These are phyloP conservation scores for Coemansia sp. DNA, from an alignment of 192 early-diverging fungal genomes.

Conservation along the genomic window DNA sequence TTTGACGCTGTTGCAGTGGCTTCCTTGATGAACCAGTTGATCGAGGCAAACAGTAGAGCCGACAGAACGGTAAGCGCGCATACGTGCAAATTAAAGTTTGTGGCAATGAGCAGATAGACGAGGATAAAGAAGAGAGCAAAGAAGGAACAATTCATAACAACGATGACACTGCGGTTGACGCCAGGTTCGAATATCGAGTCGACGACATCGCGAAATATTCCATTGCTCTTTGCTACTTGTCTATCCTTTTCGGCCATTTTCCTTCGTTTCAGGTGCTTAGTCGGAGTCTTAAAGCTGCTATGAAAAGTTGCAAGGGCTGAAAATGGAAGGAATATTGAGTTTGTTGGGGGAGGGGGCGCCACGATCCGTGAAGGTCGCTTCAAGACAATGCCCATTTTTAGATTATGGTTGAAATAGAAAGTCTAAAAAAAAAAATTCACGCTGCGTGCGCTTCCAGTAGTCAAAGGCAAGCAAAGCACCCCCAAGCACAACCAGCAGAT, in stretches of 20 bases:
- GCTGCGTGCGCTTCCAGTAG: no score
- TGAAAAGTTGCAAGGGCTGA: no score
- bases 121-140: slow-evolving; percentile 46
- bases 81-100: slow-evolving; percentile 51
- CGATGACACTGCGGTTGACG: slow-evolving; percentile 54
- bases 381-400: neutral
- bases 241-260: neutral
- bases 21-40: slow-evolving; percentile 52
- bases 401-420: neutral
- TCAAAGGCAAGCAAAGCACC: neutral
- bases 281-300: neutral
- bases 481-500: neutral
- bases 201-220: slow-evolving; percentile 52
- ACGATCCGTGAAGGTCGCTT: neutral
- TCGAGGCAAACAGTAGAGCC: slow-evolving; percentile 35
- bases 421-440: no score
- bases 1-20: slow-evolving; percentile 11
- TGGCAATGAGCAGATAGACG: slow-evolving; percentile 42
- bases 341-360: no score
- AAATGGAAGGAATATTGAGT: no score
- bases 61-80: slow-evolving; percentile 46
- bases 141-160: slow-evolving; percentile 55
- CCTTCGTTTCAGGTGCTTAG: neutral
- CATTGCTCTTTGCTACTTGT: slow-evolving; percentile 16
- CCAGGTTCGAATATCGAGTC: slow-evolving; percentile 58